Evolutionary conservation across 1,139 yeast species (phyloP).

Genomic region (Sugiyamaella xylanicola): DNA sequence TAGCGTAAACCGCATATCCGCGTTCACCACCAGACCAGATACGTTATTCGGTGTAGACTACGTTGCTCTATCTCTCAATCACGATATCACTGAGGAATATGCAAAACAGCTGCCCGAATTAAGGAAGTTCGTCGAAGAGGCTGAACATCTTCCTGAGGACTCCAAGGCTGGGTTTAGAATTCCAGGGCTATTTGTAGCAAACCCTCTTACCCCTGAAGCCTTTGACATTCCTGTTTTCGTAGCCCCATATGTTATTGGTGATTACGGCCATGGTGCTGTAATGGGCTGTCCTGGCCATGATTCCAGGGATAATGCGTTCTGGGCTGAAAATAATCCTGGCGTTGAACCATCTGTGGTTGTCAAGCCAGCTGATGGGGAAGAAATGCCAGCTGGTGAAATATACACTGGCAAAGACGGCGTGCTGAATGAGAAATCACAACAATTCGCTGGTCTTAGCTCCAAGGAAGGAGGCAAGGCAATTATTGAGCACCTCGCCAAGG

Average conservation of each 20-base stretch:
- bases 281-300: conserved; percentile 99
- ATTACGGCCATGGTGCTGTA: conserved; percentile 89
- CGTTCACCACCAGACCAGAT: conserved; percentile 86
- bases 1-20: conserved; percentile 19
- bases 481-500: conserved; percentile 46
- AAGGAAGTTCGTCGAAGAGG: conserved; percentile 48
- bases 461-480: conserved; percentile 57
- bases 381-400: conserved; percentile 42
- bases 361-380: conserved; percentile 42
- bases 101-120: conserved; percentile 48
- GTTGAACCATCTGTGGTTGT: conserved; percentile 50
- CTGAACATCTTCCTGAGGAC: conserved; percentile 48
- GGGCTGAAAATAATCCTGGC: conserved; percentile 63
- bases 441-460: conserved; percentile 53
- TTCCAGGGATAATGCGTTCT: conserved; percentile 75
- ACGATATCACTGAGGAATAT: conserved; percentile 55
- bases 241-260: conserved; percentile 85
- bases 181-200: conserved; percentile 49
- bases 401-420: conserved; percentile 57
- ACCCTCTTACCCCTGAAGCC: conserved; percentile 56
- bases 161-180: conserved; percentile 68
- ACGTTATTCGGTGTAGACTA: conserved; percentile 82
- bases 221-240: conserved; percentile 70
- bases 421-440: conserved; percentile 54
- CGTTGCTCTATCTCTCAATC: conserved; percentile 73